Conservation (phyloP, 495 filamentous ascomycete genomes). For the Aspergillus mulundensis region DNA sequence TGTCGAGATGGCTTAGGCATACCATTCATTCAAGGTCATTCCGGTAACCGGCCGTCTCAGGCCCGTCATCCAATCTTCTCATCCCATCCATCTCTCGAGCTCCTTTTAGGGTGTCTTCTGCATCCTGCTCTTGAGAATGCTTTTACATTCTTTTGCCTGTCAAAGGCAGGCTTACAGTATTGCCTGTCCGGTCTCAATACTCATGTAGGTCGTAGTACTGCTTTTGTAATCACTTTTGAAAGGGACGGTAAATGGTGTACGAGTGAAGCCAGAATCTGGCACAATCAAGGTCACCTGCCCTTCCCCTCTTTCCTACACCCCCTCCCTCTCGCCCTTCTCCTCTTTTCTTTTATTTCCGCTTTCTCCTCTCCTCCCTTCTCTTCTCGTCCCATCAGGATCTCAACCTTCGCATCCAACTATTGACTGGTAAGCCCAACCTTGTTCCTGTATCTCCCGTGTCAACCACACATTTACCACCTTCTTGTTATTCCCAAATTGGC, state of each 20-base stretch:
- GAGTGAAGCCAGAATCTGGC: constrained; percentile 9
- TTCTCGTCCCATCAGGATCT: constrained; percentile 24
- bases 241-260: background rate
- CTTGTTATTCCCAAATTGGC: background rate
- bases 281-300: constrained; percentile 31
- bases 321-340: constrained; percentile 14
- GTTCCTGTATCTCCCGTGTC: constrained; percentile 19
- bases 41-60: constrained; percentile 3
- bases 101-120: too few species aligned
- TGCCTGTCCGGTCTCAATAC: background rate
- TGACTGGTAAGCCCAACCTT: constrained; percentile 16
- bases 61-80: background rate
- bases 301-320: constrained; percentile 21
- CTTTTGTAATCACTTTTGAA: background rate
- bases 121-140: too few species aligned
- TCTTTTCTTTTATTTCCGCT: constrained; percentile 17
- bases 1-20: background rate
- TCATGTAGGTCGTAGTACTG: background rate
- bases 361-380: constrained; percentile 16
- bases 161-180: background rate
- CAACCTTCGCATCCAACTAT: constrained; percentile 19
- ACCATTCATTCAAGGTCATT: constrained; percentile 6
- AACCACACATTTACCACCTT: constrained; percentile 2
- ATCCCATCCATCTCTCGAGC: constrained; percentile 3
- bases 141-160: too few species aligned